Conservation (phyloP, 2,329 filamentous ascomycete genomes). For the Hypoxylon sp. region DNA sequence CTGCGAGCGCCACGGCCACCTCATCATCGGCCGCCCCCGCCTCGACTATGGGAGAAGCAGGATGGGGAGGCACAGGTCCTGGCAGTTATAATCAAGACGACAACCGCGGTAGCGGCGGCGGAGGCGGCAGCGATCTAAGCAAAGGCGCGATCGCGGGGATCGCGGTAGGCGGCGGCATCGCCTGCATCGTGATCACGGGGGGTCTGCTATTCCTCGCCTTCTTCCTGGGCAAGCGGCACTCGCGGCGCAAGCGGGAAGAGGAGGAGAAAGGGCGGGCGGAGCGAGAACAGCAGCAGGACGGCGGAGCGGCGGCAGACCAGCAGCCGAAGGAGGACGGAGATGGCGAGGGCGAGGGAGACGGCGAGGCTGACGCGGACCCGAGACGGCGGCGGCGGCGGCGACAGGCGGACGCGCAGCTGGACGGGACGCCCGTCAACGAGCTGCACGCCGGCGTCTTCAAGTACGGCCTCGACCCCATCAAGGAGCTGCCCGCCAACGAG, state of each 20-base stretch:
- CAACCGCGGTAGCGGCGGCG: background rate
- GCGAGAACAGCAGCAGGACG: no score
- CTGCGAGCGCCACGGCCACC: background rate
- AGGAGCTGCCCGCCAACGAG: constrained; percentile 27
- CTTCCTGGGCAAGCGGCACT: constrained; percentile 24
- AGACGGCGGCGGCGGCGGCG: no score
- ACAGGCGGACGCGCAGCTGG: constrained; percentile 10
- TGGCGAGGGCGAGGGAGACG: background rate
- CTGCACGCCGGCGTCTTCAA: constrained; percentile 20
- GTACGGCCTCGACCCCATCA: constrained; percentile 13
- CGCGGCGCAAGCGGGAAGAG: constrained; percentile 1
- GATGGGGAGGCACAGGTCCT: no score
- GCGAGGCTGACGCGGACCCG: background rate
- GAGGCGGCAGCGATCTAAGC: constrained; percentile 5
- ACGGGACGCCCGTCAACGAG: constrained; percentile 24
- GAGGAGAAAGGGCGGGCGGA: background rate
- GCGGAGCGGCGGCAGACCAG: no score
- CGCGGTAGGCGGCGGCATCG: constrained; percentile 20
- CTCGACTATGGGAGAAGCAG: background rate
- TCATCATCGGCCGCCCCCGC: background rate
- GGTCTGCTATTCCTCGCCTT: constrained; percentile 22
- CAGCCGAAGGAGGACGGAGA: background rate
- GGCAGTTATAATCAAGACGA: no score
- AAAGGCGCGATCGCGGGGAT: constrained; percentile 25
- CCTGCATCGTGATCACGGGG: constrained; percentile 11